Conservation (phyloP, 2,329 filamentous ascomycete species). For the Colletotrichum sp. region DNA sequence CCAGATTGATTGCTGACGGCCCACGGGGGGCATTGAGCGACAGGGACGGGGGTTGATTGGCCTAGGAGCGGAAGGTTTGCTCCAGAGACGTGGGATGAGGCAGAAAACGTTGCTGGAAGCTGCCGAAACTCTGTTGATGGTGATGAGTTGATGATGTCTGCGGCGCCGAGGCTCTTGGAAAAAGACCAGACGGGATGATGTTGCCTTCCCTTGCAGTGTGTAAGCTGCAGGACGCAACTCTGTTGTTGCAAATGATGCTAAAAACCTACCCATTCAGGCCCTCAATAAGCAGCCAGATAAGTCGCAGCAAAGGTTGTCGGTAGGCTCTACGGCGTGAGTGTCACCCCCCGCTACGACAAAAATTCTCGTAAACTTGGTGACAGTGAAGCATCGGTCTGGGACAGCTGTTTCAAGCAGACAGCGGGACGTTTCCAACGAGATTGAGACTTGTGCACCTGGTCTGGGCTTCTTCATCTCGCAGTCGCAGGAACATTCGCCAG, state of each 20-base stretch:
- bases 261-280: not conserved
- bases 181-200: not conserved
- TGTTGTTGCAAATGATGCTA: not conserved
- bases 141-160: not conserved
- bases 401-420: constrained; percentile 17
- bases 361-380: not conserved
- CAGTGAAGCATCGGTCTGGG: constrained; percentile 8
- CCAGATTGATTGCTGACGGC: not conserved
- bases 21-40: not conserved
- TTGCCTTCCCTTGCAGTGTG: not conserved
- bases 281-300: not conserved
- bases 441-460: not conserved
- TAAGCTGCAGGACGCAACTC: not conserved
- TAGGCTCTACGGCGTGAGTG: not conserved
- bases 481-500: not conserved
- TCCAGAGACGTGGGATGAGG: not conserved
- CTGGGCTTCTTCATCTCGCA: not conserved
- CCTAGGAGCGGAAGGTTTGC: constrained; percentile 6
- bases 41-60: constrained; percentile 3
- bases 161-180: not conserved
- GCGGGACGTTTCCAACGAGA: constrained; percentile 5
- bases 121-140: constrained; percentile 13
- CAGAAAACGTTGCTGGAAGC: constrained; percentile 6
- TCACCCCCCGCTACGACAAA: not conserved
- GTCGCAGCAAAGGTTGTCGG: not conserved